A percentile compares a stretch with the other conserved stretches of the same genome.
These are phyloP conservation scores for Amaranthus hypochondriacus DNA, from an alignment of 148 eudicot species.

Conservation along the genomic window DNA sequence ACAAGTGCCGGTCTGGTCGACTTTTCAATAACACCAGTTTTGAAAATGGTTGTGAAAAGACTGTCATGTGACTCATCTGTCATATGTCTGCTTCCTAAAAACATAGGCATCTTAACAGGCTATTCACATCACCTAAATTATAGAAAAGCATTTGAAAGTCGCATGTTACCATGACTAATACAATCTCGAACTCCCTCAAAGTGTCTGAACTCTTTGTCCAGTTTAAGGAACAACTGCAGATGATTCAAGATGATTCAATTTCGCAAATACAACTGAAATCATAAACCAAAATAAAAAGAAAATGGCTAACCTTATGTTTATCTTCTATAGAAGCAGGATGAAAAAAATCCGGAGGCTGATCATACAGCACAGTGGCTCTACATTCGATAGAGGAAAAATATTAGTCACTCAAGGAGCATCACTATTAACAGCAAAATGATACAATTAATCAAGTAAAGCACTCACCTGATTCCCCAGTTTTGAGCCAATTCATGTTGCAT, in stretches of 20 bases:
- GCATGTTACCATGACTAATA: conserved; percentile 52
- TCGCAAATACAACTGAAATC: not conserved
- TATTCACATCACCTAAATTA: conserved; percentile 6
- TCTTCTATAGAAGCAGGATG: conserved; percentile 72
- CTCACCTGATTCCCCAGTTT: conserved; percentile 88
- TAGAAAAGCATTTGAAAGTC: not conserved
- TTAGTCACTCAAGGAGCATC: conserved; percentile 13
- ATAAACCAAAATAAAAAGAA: not conserved
- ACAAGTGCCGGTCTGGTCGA: conserved; percentile 78
- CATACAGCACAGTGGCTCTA: conserved; percentile 80
- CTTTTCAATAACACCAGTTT: conserved; percentile 43
- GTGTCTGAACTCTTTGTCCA: conserved; percentile 45
- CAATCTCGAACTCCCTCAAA: conserved; percentile 62
- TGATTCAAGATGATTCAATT: conserved; percentile 17
- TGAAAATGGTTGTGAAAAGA: conserved; percentile 49
- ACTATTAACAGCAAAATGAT: conserved; percentile 1
- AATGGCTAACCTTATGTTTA: conserved; percentile 64
- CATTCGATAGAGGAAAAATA: conserved; percentile 14
- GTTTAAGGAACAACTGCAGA: conserved; percentile 65
- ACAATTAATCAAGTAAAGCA: conserved; percentile 10
- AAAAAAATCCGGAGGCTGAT: conserved; percentile 96
- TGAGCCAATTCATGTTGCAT: conserved; percentile 96
- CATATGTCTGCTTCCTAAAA: conserved; percentile 34
- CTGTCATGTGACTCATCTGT: conserved; percentile 36
- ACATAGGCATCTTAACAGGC: not conserved